Evolutionary conservation across 495 filamentous ascomycete species (phyloP), one percentile per base, ranked within the genome.

Genomic region (Hypoxylon lienhwacheense): DNA sequence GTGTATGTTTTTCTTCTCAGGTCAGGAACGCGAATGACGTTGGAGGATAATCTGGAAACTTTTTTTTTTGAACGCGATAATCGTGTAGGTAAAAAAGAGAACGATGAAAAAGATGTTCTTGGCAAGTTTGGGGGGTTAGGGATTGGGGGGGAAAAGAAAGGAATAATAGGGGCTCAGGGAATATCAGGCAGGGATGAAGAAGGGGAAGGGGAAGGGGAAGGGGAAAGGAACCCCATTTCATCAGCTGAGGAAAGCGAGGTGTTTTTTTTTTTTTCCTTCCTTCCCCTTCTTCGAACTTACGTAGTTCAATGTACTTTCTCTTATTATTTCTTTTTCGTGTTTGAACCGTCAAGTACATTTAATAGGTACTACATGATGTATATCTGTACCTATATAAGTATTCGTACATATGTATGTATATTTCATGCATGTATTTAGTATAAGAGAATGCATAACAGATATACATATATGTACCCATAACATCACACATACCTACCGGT

Each of bases 51-150:
- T n/a, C n/a, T n/a, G n/a, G n/a, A n/a, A n/a, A n/a, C n/a, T 43
- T 45, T 34, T 37, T 19, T 7, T 17, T 11, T 41, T 21, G 31
- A 33, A 20, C 50, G 25, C 15, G 40, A 31, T 26, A 36, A 50
- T 45, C 10, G 22, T 34, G 37, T 45, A 59, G 22, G 48, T 26
- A 40, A 46, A 29, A 42, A 34, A 19, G 55, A 53, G 47, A 58
- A 45, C 45, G 65, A 65, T 57, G 54, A 65, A 65, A 65, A 63
- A 61, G 53, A 47, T 65, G 65, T 67, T 67, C 65, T 67, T 67
- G 65, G 65, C 65, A 67, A 62, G 64, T 62, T 65, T 63, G 64
- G 64, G 64, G 64, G 64, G 58, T 37, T 61, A 21, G 17, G 58
- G 37, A 36, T 28, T 61, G 61, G 60, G 55, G 50, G 55, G 44